Evolutionary conservation across 768 basidiomycete species (phyloP).

Genomic region (Panaeolus cyanescens): DNA sequence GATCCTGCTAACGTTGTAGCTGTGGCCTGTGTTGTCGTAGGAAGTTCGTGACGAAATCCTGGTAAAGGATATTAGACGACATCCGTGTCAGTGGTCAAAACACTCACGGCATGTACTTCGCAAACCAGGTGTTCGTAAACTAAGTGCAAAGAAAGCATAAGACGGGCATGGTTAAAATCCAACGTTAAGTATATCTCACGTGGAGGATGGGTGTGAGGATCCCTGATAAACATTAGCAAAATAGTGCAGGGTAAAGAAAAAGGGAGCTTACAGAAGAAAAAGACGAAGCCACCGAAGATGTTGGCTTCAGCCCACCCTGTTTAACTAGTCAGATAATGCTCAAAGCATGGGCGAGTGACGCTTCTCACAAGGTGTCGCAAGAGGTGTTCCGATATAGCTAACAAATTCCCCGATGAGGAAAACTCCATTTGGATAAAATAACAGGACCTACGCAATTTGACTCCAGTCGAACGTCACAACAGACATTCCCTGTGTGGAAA

Average conservation of each 20-base stretch:
- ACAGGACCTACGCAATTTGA: constrained; percentile 55
- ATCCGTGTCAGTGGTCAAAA: neutral
- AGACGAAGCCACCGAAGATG: constrained; percentile 55
- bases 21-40: constrained; percentile 58
- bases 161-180: neutral
- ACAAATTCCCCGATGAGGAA: neutral
- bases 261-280: constrained; percentile 57
- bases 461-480: constrained; percentile 54
- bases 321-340: neutral
- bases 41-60: constrained; percentile 60
- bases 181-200: constrained; percentile 21
- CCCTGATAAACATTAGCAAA: constrained; percentile 29
- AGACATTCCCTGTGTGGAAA: constrained; percentile 39
- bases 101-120: constrained; percentile 54
- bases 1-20: constrained; percentile 59
- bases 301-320: constrained; percentile 75
- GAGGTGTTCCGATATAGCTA: constrained; percentile 53
- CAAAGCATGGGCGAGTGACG: neutral
- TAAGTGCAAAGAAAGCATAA: constrained; percentile 12
- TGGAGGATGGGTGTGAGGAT: constrained; percentile 61
- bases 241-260: neutral
- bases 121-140: constrained; percentile 65
- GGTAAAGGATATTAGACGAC: neutral
- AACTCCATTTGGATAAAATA: neutral
- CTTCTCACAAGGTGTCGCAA: constrained; percentile 41